A percentile compares a stretch with the other conserved stretches of the same genome.
These are phyloP conservation scores for Hippophae tibetana DNA, from an alignment of 306 rosid genomes.

Conservation along the genomic window DNA sequence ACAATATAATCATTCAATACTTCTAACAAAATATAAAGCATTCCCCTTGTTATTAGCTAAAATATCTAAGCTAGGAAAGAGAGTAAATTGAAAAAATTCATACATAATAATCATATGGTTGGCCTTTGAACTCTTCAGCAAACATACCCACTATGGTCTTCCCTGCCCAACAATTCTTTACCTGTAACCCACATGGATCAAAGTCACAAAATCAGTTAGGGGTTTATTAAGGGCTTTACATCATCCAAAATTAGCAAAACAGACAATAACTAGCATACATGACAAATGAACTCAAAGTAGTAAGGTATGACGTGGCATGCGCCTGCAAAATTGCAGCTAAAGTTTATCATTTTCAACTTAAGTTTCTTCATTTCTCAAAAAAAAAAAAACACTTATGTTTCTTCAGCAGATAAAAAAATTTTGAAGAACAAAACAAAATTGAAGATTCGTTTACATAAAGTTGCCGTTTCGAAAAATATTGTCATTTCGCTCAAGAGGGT, in stretches of 20 bases:
- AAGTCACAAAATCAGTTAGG: background rate
- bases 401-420: background rate
- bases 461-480: conserved; percentile 64
- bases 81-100: background rate
- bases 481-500: conserved; percentile 56
- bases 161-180: conserved; percentile 87
- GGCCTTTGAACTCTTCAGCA: conserved; percentile 85
- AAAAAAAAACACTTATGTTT: background rate
- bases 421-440: background rate
- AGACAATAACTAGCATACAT: conserved; percentile 24
- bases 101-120: conserved; percentile 81
- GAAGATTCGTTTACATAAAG: background rate
- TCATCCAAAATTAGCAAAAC: background rate
- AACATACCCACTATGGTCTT: conserved; percentile 80
- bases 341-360: background rate
- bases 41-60: background rate
- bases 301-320: conserved; percentile 70
- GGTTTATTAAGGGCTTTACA: conserved; percentile 27
- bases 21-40: background rate
- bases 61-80: background rate
- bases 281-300: conserved; percentile 86
- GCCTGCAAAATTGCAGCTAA: conserved; percentile 48
- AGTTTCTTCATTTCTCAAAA: background rate
- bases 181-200: conserved; percentile 30
- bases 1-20: too few relatives aligned